These are phyloP conservation scores for Bipolaris victoriae DNA, from an alignment of 2,329 filamentous ascomycete species.

Conservation along the genomic window DNA sequence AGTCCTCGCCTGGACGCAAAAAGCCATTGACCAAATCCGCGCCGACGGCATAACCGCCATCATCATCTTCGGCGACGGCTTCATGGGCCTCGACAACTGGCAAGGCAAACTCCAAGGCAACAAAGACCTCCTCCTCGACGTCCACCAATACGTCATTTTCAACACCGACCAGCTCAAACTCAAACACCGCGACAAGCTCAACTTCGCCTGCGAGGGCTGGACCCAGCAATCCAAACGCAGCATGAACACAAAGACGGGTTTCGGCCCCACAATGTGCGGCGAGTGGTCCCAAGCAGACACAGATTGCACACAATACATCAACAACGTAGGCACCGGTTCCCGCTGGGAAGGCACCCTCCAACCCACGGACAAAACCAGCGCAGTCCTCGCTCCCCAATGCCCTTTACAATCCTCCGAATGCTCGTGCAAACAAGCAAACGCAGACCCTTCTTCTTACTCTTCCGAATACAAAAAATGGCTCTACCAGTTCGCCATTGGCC, in stretches of 20 bases:
- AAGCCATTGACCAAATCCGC: conserved; percentile 74
- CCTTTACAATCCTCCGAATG: conserved; percentile 69
- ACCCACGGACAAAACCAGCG: conserved; percentile 66
- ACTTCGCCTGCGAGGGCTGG: conserved; percentile 89
- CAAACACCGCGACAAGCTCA: conserved; percentile 81
- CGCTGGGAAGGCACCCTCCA: conserved; percentile 90
- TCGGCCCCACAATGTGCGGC: conserved; percentile 91
- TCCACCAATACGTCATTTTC: conserved; percentile 98
- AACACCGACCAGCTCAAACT: conserved; percentile 84
- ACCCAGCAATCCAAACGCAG: conserved; percentile 75
- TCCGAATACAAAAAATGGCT: conserved; percentile 83
- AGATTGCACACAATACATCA: conserved; percentile 85
- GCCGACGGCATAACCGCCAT: conserved; percentile 74
- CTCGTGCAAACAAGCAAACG: conserved; percentile 77
- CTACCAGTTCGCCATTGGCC: conserved; percentile 88
- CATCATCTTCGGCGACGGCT: conserved; percentile 91
- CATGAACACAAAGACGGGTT: conserved; percentile 77
- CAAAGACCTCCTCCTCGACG: conserved; percentile 83
- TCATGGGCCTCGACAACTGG: conserved; percentile 91
- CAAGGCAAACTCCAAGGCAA: conserved; percentile 77
- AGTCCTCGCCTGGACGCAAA: conserved; percentile 80
- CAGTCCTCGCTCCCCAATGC: conserved; percentile 74
- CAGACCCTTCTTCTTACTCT: conserved; percentile 70
- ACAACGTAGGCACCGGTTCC: conserved; percentile 85
- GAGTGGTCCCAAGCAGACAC: conserved; percentile 99